Conservation (phyloP, 345 rosid genomes). For the Geranium rotundifolium region DNA sequence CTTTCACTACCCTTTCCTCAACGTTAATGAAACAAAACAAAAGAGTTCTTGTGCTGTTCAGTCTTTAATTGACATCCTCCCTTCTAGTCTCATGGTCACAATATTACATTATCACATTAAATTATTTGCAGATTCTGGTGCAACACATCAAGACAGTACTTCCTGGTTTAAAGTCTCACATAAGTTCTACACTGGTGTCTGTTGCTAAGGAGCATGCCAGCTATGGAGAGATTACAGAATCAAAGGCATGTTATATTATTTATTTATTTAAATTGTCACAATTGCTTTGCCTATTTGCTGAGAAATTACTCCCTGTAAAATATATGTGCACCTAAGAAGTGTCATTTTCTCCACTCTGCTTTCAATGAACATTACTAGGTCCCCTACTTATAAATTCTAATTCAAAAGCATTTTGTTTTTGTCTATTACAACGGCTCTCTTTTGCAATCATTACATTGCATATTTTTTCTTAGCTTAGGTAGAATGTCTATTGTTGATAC, state of each 20-base stretch:
- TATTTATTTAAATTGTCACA: neutral
- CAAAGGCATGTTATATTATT: constrained; percentile 41
- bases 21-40: too few relatives aligned
- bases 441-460: neutral
- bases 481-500: neutral
- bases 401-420: neutral
- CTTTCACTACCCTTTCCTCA: neutral
- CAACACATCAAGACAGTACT: constrained; percentile 78
- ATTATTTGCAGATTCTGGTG: constrained; percentile 55
- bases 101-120: neutral
- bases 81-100: too few relatives aligned
- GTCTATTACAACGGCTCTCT: neutral
- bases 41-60: too few relatives aligned
- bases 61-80: too few relatives aligned
- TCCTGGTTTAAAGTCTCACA: constrained; percentile 72
- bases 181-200: constrained; percentile 55
- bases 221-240: constrained; percentile 81
- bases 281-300: neutral
- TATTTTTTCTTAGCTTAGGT: neutral
- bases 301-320: neutral
- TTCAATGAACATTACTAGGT: neutral
- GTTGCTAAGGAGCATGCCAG: constrained; percentile 90
- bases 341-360: neutral
- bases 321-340: neutral
- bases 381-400: too few relatives aligned